Base-by-base conservation (phyloP, 306 rosid species). In the Luffa aegyptiaca region DNA sequence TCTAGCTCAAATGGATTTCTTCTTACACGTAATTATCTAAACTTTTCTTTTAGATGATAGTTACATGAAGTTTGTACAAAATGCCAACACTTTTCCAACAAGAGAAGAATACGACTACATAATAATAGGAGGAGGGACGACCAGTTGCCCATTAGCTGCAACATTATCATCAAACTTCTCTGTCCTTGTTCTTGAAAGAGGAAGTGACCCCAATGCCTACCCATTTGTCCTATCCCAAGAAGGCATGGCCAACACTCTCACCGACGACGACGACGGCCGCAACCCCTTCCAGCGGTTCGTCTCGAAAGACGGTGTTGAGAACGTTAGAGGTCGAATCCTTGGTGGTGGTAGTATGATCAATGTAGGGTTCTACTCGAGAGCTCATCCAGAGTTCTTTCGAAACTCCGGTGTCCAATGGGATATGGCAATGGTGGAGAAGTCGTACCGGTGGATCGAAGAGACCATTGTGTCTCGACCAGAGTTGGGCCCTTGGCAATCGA, bases 61-160 rank as follows among this genome's bases (percentile, higher is more conserved):
- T 48, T 84, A 76, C 79, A 46, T 76, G 79, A 76, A 80, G 44
- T 63, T 37, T 48, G 79, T 84, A 4, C 21, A 57, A 10, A 41
- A 84, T 18, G 81, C 86, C 3, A 76, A 80, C 4, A 55, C 39
- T 21, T 35, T 58, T 33, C 81, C 69, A 9, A 5, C 8, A 58
- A 59, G 18, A 26, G 58, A 44, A 52, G 33, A 71, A 35, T 84
- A 78, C 8, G 87, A 81, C 69, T 84, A 79, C 61, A 81, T 84
- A 13, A 66, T 81, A 56, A 45, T 84, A 33, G 87, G 87, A 16
- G 87, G 87, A 11, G 85, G 87, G 4, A 84, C 87, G 5, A 75
- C 87, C 1, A 83, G 87, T 2, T 84, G 84, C 13, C 80, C 87
- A 20, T 78, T 79, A 66, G 87, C 84, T 0, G 81, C 87, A 48